These are phyloP conservation scores for Oryza glaberrima DNA, from an alignment of 176 grass and related monocot species.

Conservation along the genomic window DNA sequence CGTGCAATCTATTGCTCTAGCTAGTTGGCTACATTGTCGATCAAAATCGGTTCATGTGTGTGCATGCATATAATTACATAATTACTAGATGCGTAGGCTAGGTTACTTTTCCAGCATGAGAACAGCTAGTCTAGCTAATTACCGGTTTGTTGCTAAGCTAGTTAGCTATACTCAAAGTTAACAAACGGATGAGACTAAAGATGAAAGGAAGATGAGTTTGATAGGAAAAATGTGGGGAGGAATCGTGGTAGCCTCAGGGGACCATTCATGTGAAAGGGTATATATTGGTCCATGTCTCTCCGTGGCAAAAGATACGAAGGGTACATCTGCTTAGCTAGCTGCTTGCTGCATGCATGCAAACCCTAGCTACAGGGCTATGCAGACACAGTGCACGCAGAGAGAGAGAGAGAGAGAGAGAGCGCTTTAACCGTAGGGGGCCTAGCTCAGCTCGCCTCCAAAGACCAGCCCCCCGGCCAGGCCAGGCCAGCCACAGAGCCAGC, in stretches of 20 bases:
- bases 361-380: conserved; percentile 55
- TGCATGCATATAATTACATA: neutral
- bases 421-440: conserved; percentile 42
- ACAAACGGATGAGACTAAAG: conserved; percentile 17
- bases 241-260: conserved; percentile 33
- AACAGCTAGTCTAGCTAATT: conserved; percentile 7
- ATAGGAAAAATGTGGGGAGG: conserved; percentile 3
- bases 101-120: conserved; percentile 32
- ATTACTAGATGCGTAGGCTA: neutral
- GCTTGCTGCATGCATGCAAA: conserved; percentile 51
- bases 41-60: neutral
- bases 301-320: conserved; percentile 44
- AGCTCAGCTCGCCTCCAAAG: conserved; percentile 10
- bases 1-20: neutral
- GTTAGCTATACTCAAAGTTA: conserved; percentile 42
- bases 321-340: conserved; percentile 19
- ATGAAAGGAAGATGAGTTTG: neutral
- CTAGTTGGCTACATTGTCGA: neutral
- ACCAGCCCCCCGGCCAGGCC: neutral
- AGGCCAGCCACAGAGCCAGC: neutral
- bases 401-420: neutral
- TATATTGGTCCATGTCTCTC: conserved; percentile 42
- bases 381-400: neutral
- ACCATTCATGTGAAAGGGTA: conserved; percentile 51
- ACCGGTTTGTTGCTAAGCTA: neutral